These are phyloP conservation scores for Datura wrightii DNA, from an alignment of 257 asterid genomes.

Conservation along the genomic window DNA sequence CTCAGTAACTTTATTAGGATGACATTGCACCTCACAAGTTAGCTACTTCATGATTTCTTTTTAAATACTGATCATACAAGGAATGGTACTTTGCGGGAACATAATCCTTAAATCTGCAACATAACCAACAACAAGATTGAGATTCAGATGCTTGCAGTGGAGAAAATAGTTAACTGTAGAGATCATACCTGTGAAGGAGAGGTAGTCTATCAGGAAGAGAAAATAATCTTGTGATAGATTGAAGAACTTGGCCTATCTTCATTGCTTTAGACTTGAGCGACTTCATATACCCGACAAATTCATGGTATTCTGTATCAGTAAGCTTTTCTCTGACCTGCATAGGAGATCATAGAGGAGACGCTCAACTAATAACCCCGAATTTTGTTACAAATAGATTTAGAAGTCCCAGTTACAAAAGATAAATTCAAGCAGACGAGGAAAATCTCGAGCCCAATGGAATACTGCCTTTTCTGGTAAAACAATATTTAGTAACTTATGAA, in stretches of 20 bases:
- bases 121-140: constrained; percentile 34
- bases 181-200: constrained; percentile 80
- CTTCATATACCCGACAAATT: constrained; percentile 77
- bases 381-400: background rate
- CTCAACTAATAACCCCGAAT: constrained; percentile 33
- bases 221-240: constrained; percentile 76
- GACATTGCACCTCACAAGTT: background rate
- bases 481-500: background rate
- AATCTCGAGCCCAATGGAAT: background rate
- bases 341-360: constrained; percentile 31
- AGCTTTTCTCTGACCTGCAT: constrained; percentile 88
- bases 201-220: constrained; percentile 78
- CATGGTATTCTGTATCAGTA: constrained; percentile 71
- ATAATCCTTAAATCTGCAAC: constrained; percentile 83
- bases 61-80: constrained; percentile 66
- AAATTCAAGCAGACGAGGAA: background rate
- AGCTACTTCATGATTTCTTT: constrained; percentile 45
- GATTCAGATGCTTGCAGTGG: constrained; percentile 13
- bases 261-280: constrained; percentile 79
- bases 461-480: background rate
- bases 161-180: constrained; percentile 9
- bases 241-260: constrained; percentile 79
- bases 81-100: constrained; percentile 76
- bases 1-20: background rate
- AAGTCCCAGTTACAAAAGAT: constrained; percentile 19